These are phyloP conservation scores for Exserohilum rostratum DNA, from an alignment of 2,329 filamentous ascomycete genomes.

Conservation along the genomic window DNA sequence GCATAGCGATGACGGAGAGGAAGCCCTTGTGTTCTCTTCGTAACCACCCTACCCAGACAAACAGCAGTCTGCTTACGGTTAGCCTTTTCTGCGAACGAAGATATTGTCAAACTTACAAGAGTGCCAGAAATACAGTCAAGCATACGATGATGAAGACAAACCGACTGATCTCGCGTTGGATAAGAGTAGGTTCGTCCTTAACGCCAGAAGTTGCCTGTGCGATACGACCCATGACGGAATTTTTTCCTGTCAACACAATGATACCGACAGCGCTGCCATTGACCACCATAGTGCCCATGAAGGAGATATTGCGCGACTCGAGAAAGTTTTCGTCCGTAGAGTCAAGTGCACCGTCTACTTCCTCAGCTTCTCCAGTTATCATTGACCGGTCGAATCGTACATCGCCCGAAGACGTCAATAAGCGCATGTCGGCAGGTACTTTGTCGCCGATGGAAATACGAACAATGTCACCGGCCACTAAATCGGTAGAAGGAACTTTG, in stretches of 20 bases:
- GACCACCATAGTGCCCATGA: constrained; percentile 1
- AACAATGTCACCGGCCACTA: not conserved
- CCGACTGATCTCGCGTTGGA: constrained; percentile 1
- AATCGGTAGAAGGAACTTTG: not conserved
- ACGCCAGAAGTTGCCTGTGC: not conserved
- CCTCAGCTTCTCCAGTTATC: constrained; percentile 1
- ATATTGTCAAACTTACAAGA: not conserved
- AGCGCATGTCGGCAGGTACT: not conserved
- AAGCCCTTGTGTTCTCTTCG: not conserved
- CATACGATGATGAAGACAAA: not conserved
- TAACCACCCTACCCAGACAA: not conserved
- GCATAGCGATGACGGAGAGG: not conserved
- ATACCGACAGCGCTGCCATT: not conserved
- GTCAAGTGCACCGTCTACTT: not conserved
- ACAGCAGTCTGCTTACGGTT: not conserved
- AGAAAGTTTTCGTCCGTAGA: not conserved
- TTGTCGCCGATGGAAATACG: not conserved
- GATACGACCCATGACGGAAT: constrained; percentile 1
- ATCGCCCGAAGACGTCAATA: not conserved
- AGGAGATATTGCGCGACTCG: not conserved
- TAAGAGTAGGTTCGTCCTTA: not conserved
- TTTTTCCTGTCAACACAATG: not conserved
- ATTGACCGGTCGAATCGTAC: not conserved
- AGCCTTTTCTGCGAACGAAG: not conserved
- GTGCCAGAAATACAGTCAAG: not conserved